Evolutionary conservation across 345 rosid genomes (phyloP).

Genomic region (Ceriops zippeliana): DNA sequence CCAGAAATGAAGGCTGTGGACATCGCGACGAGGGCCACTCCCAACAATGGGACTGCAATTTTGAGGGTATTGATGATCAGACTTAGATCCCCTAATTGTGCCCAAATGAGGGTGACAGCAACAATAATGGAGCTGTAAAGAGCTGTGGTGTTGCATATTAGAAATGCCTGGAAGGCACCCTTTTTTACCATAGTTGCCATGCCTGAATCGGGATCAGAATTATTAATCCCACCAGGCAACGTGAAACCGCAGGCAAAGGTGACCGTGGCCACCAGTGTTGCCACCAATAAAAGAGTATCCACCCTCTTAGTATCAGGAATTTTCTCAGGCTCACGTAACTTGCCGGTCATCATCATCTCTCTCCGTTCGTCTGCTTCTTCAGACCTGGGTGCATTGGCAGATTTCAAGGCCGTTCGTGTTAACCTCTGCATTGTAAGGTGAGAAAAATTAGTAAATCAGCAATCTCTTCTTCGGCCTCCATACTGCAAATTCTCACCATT

Average conservation of each 20-base stretch:
- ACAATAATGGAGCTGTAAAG: slow-evolving; percentile 14
- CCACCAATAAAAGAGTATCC: slow-evolving; percentile 1
- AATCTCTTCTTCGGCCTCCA: no score
- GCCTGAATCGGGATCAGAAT: background rate
- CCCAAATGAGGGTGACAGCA: slow-evolving; percentile 13
- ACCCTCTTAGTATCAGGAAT: slow-evolving; percentile 11
- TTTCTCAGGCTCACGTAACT: background rate
- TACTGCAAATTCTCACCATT: no score
- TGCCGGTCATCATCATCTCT: background rate
- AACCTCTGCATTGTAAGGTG: no score
- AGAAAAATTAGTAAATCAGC: no score
- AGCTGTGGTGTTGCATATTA: slow-evolving; percentile 5
- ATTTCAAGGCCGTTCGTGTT: no score
- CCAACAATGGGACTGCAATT: slow-evolving; percentile 1
- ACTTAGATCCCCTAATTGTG: background rate
- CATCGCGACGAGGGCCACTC: slow-evolving; percentile 23
- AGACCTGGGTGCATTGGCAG: no score
- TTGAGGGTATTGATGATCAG: background rate
- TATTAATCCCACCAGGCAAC: slow-evolving; percentile 13
- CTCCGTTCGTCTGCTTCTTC: background rate
- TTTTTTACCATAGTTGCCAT: background rate
- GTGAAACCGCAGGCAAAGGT: slow-evolving; percentile 19
- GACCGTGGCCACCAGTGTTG: slow-evolving; percentile 21
- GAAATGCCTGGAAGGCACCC: slow-evolving; percentile 14
- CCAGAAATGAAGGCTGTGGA: slow-evolving; percentile 17